phyloP scores from a whole-genome alignment of 495 filamentous ascomycete species.

The Penicillium coffeae region DNA sequence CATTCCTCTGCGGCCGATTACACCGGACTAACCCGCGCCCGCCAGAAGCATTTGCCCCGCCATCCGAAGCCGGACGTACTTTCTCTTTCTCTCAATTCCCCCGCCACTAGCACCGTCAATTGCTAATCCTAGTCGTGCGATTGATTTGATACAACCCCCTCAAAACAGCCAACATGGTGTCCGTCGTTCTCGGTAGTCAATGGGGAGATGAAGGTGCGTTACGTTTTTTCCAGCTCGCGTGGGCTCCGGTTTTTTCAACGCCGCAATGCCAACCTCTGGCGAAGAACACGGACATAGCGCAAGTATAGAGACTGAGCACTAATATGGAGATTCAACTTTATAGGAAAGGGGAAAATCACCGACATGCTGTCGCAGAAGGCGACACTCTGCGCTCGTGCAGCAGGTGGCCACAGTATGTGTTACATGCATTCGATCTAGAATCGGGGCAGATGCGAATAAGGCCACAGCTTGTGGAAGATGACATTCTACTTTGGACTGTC shows the following conservation, averaged over 20 bases:
- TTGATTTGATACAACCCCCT: slow-evolving; percentile 1
- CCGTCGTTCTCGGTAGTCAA: slow-evolving; percentile 60
- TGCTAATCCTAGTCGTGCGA: slow-evolving; percentile 8
- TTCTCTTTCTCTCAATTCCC: slow-evolving; percentile 18
- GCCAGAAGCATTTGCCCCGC: slow-evolving; percentile 18
- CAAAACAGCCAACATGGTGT: slow-evolving; percentile 43
- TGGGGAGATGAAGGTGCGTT: slow-evolving; percentile 65
- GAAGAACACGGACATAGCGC: background rate
- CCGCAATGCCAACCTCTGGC: background rate
- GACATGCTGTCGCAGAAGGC: slow-evolving; percentile 59
- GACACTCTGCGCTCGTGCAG: slow-evolving; percentile 57
- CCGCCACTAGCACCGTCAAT: slow-evolving; percentile 16
- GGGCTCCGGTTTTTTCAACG: background rate
- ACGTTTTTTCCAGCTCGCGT: slow-evolving; percentile 5
- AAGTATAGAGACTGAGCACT: background rate
- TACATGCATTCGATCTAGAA: background rate
- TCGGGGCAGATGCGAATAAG: background rate
- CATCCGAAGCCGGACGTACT: slow-evolving; percentile 22
- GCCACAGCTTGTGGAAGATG: background rate
- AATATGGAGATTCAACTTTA: background rate
- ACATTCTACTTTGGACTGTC: background rate
- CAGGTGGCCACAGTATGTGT: slow-evolving; percentile 62
- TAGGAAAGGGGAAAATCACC: slow-evolving; percentile 67
- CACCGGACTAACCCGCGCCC: slow-evolving; percentile 22
- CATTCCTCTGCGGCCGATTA: background rate